Base-by-base conservation (phyloP, 805 yeast genomes). In the Nakazawaea sp. region DNA sequence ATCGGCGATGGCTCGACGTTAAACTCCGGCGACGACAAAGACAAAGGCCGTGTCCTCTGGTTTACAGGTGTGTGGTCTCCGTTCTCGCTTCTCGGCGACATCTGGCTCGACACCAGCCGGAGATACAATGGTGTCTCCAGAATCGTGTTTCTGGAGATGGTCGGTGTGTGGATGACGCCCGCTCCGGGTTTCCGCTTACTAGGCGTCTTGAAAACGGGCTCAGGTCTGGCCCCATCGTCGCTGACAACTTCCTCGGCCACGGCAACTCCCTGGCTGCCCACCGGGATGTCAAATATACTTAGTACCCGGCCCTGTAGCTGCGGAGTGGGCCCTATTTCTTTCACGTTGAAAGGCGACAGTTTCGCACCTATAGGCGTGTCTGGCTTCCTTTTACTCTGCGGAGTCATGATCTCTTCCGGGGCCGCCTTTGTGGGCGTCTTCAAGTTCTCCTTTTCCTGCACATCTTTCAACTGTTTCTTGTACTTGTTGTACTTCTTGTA, bases 251-350 rank as follows among this genome's bases (percentile, higher is more conserved):
- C 30, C 23, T 23, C 16, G 3, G 31, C 26, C 5, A 31, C 16
- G 15, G 24, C 24, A 7, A 10, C 7, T 21, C 10, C 10, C 12
- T 18, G 30, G 30, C 18, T 12, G 6, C 15, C 18, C 15, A 18
- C 32, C 5, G 35, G 35, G 36, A 77, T 62, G 43, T 85, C 95
- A 50, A 86, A 80, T 4, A 86, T 64, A 13, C 92, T 78, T 24
- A 83, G 53, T 0, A 84, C 83, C 37, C 81, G 71, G 0, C 96
- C 96, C 43, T 79, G 68, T 8, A 85, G 68, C 47, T 86, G 95
- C 0, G 96, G 96, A 0, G 96, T 86, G 1, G 96, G 96, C 0
- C 95, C 95, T 10, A 85, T 52, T 42, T 76, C 82, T 18, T 38
- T 42, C 7, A 32, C 23, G 4, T 38, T 42, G 8, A 38, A 38